Evolutionary conservation across 768 basidiomycete genomes (phyloP), one percentile per base, ranked within the genome.

Genomic region (Lanmaoa rubissima): DNA sequence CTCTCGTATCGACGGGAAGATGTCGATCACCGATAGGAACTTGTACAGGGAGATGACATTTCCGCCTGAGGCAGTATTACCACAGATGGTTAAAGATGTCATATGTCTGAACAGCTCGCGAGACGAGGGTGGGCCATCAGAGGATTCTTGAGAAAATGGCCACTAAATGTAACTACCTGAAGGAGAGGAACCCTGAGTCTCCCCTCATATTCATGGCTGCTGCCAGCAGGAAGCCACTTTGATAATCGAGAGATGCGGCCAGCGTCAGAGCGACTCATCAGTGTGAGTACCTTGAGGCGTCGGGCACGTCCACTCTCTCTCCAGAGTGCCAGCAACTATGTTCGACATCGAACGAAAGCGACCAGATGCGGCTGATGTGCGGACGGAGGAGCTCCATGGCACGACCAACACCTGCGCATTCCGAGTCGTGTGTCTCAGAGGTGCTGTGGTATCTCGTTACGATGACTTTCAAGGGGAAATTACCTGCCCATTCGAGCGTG

Each of bases 241-340:
- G 48, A 21, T 40, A 32, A 31, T 5, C 1, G 35, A 10, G 46
- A 43, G 14, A 39, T 11, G 39, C 19, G 34, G 5, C 16, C 17
- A 16, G 31, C 31, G 32, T 40, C 47, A 11, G 41, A 45, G 24
- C 28, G 57, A 41, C 59, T 53, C 42, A 28, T 36, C 32, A 60
- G 31, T 1, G 38, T 46, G 26, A 60, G 51, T 28, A 17, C 52
- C 26, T 28, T 45, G 51, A 60, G 59, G 9, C 12, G 43, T 39
- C 1, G 43, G 16, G 58, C 51, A 21, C 39, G 26, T 17, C 51
- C 51, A 13, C 35, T 26, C 52, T 61, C 57, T 21, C 45, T 51
- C 60, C 58, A 61, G 21, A 60, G 53, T 3, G 57, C 21, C 50
- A 52, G 12, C 26, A 51, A 41, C 34, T 47, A 28, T 61, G 40